These are phyloP conservation scores for Aquanectria penicillioides DNA, from an alignment of 2,329 filamentous ascomycete species.

Conservation along the genomic window DNA sequence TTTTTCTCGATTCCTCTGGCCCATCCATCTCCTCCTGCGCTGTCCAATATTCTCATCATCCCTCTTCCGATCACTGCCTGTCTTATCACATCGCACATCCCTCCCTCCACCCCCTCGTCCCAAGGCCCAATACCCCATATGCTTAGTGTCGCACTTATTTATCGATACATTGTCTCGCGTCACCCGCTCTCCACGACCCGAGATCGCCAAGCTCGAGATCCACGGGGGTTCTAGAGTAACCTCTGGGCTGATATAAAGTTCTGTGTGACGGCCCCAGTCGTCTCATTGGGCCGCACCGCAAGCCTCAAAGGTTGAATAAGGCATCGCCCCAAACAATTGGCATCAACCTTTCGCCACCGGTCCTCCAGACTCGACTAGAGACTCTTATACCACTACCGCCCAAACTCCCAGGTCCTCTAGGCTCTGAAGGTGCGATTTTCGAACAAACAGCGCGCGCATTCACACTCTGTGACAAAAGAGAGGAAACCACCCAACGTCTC, in stretches of 20 bases:
- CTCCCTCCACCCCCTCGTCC: neutral
- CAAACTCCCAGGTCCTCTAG: no score
- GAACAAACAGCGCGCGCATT: no score
- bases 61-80: neutral
- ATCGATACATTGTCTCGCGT: constrained; percentile 34
- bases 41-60: neutral
- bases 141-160: constrained; percentile 22
- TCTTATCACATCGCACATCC: neutral
- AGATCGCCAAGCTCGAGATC: neutral
- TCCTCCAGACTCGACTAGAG: neutral
- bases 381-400: neutral
- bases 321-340: constrained; percentile 5
- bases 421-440: no score
- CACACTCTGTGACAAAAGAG: neutral
- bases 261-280: neutral
- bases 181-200: neutral
- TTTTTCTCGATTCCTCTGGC: neutral
- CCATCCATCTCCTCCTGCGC: constrained; percentile 1
- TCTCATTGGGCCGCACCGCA: constrained; percentile 4
- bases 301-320: constrained; percentile 8
- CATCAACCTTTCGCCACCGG: constrained; percentile 11
- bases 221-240: neutral
- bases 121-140: constrained; percentile 19
- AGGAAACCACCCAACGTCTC: no score
- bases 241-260: neutral